Base-by-base conservation (phyloP, 805 yeast genomes). In the Kuraishia ogatae region DNA sequence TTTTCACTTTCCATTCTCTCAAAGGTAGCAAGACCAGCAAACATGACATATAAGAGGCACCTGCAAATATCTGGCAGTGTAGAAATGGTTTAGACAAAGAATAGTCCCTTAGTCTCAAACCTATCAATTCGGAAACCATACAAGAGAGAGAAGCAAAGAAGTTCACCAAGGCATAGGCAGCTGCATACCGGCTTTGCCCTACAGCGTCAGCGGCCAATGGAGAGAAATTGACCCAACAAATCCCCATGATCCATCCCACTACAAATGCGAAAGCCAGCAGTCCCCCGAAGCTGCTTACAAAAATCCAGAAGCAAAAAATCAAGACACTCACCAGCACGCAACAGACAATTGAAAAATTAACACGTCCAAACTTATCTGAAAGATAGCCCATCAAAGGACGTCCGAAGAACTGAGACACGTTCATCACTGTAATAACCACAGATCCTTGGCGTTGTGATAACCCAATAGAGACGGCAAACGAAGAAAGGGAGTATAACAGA, bases 1-100 rank as follows among this genome's bases (percentile, higher is more conserved):
- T 64, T 51, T 73, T 60, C 1, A 84, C 78, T 55, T 78, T 70
- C 71, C 74, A 72, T 59, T 82, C 85, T 59, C 91, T 71, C 21
- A 81, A 68, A 0, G 80, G 68, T 1, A 80, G 56, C 55, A 78
- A 66, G 28, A 81, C 56, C 2, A 81, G 6, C 13, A 77, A 61
- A 0, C 78, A 77, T 11, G 66, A 66, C n/a, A 77, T 62, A 58
- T 76, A 78, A 50, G 78, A 65, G 35, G 71, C 61, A 1, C 87
- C 89, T 4, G 82, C 77, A 64, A 82, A 83, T 1, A 83, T 72
- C 61, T 84, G 89, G 1, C 86, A 75, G 59, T 84, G 76, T 39
- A 79, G 66, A 60, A 78, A 85, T 2, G 89, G 87, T 20, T 54
- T 61, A 1, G 61, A 2, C 2, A 56, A 28, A 1, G 48, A n/a